A percentile compares a stretch with the other conserved stretches of the same genome.
These are phyloP conservation scores for Silene coronaria DNA, from an alignment of 179 eudicot species.

Conservation along the genomic window DNA sequence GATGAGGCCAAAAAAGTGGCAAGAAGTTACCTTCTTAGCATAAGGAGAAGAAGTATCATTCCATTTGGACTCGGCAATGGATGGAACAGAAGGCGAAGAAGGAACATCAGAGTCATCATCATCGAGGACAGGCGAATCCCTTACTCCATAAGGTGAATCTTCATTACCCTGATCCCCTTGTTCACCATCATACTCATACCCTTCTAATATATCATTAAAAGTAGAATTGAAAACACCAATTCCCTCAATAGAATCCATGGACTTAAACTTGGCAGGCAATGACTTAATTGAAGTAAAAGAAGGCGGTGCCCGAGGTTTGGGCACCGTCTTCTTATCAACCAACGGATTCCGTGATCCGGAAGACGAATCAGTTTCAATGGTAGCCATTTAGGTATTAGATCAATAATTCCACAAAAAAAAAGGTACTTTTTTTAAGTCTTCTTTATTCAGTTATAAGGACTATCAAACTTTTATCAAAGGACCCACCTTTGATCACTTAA, in stretches of 20 bases:
- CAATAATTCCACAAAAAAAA: slow-evolving; percentile 31
- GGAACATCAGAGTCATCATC: slow-evolving; percentile 35
- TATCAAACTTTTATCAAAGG: slow-evolving; percentile 43
- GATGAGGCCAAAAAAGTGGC: slow-evolving; percentile 10
- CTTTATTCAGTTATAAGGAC: slow-evolving; percentile 28
- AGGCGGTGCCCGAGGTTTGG: slow-evolving; percentile 19
- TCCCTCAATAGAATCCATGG: slow-evolving; percentile 41
- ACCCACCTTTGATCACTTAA: slow-evolving; percentile 45
- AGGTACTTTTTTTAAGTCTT: slow-evolving; percentile 27
- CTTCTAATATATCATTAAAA: slow-evolving; percentile 27
- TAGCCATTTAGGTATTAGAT: slow-evolving; percentile 34
- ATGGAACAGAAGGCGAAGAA: slow-evolving; percentile 39
- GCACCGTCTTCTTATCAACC: slow-evolving; percentile 32
- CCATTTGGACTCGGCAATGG: slow-evolving; percentile 65
- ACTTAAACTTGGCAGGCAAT: slow-evolving; percentile 57
- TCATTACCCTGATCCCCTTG: slow-evolving; percentile 38
- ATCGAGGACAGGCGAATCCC: slow-evolving; percentile 28
- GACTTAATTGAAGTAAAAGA: slow-evolving; percentile 70
- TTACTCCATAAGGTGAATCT: slow-evolving; percentile 75
- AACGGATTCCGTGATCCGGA: not conserved
- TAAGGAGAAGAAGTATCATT: slow-evolving; percentile 58
- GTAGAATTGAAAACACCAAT: slow-evolving; percentile 25
- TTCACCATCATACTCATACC: not conserved
- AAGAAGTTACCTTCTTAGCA: slow-evolving; percentile 57
- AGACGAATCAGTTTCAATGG: slow-evolving; percentile 27